These are phyloP conservation scores for Petasospora fabianii DNA, from an alignment of 1,139 yeast genomes.

Conservation along the genomic window DNA sequence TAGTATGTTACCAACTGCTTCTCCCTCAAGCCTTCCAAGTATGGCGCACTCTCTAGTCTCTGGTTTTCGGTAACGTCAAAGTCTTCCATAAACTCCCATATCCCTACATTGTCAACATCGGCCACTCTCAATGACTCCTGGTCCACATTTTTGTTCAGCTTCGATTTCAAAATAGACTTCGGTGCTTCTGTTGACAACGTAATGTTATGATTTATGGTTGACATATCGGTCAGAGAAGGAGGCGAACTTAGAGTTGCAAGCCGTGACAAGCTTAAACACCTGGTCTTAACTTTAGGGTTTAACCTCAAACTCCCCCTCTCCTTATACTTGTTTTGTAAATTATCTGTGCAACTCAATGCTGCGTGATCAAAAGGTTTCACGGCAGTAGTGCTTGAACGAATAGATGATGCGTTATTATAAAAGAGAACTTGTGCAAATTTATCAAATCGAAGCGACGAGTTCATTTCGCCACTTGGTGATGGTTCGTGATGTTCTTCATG, in stretches of 20 bases:
- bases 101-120: constrained; percentile 30
- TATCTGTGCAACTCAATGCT: too few relatives aligned
- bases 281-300: neutral
- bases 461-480: too few relatives aligned
- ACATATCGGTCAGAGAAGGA: too few relatives aligned
- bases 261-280: neutral
- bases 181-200: too few relatives aligned
- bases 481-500: too few relatives aligned
- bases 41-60: constrained; percentile 29
- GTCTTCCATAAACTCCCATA: constrained; percentile 30
- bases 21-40: constrained; percentile 28
- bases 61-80: constrained; percentile 32
- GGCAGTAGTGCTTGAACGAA: neutral
- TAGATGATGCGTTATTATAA: constrained; percentile 21
- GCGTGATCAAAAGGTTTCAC: neutral
- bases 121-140: constrained; percentile 30
- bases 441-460: constrained; percentile 21
- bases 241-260: too few relatives aligned
- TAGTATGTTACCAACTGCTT: constrained; percentile 31
- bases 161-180: constrained; percentile 31
- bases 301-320: neutral
- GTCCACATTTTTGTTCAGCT: constrained; percentile 28
- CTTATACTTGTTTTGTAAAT: too few relatives aligned
- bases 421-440: constrained; percentile 23
- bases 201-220: too few relatives aligned